Conservation (phyloP, 2,329 filamentous ascomycete genomes). For the Curvularia verruculosa region DNA sequence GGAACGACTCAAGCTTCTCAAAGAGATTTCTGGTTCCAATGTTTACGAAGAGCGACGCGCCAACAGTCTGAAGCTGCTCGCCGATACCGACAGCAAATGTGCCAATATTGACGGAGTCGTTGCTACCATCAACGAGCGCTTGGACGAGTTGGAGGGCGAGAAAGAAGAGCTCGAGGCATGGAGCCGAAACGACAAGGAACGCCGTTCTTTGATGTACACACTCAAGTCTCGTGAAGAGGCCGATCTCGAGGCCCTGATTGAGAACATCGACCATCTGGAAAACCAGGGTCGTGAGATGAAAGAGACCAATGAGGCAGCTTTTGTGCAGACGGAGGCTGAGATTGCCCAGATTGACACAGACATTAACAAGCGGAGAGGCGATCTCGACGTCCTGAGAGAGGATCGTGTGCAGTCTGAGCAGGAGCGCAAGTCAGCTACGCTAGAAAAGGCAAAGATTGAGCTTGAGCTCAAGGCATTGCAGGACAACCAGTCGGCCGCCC, state of each 20-base stretch:
- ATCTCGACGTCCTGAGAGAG: slow-evolving; percentile 81
- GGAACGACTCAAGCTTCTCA: slow-evolving; percentile 85
- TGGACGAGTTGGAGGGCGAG: slow-evolving; percentile 91
- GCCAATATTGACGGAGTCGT: slow-evolving; percentile 93
- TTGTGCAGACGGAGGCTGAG: slow-evolving; percentile 78
- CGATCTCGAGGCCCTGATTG: slow-evolving; percentile 75
- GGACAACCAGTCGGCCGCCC: slow-evolving; percentile 80
- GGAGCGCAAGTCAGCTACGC: slow-evolving; percentile 82
- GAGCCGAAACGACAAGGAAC: slow-evolving; percentile 92
- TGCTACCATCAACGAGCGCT: slow-evolving; percentile 86
- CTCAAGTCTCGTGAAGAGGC: slow-evolving; percentile 90
- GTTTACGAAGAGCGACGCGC: slow-evolving; percentile 92
- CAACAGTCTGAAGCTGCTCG: slow-evolving; percentile 96
- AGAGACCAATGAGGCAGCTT: slow-evolving; percentile 77
- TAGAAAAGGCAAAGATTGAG: slow-evolving; percentile 82
- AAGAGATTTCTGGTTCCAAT: slow-evolving; percentile 97
- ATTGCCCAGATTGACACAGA: slow-evolving; percentile 78
- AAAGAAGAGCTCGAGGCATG: slow-evolving; percentile 94
- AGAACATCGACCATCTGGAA: slow-evolving; percentile 80
- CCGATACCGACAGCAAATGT: slow-evolving; percentile 92
- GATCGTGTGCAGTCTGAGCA: slow-evolving; percentile 89
- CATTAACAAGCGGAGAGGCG: slow-evolving; percentile 78
- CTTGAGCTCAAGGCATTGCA: slow-evolving; percentile 80
- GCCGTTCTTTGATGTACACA: slow-evolving; percentile 90
- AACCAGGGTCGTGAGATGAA: slow-evolving; percentile 84